These are phyloP conservation scores for Scedosporium minutisporum DNA, from an alignment of 2,329 filamentous ascomycete species.

Conservation along the genomic window DNA sequence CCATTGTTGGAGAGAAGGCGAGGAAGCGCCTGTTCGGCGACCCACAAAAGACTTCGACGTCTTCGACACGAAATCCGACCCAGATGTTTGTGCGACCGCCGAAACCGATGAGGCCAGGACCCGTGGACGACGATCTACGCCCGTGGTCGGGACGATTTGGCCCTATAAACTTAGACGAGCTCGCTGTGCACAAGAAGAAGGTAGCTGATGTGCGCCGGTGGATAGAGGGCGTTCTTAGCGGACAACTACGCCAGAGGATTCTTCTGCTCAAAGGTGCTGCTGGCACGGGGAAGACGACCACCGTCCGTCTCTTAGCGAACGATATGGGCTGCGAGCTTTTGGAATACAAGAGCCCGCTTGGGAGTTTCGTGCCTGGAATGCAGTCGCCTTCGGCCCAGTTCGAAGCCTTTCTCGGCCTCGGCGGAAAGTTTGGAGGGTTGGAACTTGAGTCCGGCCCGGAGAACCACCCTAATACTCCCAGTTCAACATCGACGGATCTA, in stretches of 20 bases:
- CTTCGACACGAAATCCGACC: slow-evolving; percentile 25
- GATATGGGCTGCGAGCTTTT: slow-evolving; percentile 69
- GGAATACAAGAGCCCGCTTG: slow-evolving; percentile 83
- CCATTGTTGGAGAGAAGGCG: slow-evolving; percentile 46
- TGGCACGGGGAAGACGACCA: slow-evolving; percentile 88
- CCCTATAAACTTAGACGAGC: slow-evolving; percentile 65
- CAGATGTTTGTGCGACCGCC: slow-evolving; percentile 43
- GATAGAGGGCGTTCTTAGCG: slow-evolving; percentile 65
- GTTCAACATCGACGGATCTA: background rate
- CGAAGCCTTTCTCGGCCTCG: slow-evolving; percentile 79
- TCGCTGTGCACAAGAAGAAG: slow-evolving; percentile 93
- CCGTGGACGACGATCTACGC: slow-evolving; percentile 45
- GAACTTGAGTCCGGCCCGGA: slow-evolving; percentile 24
- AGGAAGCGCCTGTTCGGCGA: slow-evolving; percentile 39
- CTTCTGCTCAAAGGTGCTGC: slow-evolving; percentile 84
- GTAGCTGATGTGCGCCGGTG: slow-evolving; percentile 76
- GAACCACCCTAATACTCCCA: background rate
- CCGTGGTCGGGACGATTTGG: slow-evolving; percentile 86
- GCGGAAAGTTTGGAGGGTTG: slow-evolving; percentile 70
- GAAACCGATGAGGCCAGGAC: slow-evolving; percentile 17
- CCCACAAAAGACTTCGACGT: slow-evolving; percentile 9
- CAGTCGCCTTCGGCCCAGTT: slow-evolving; percentile 72
- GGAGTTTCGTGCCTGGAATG: slow-evolving; percentile 48
- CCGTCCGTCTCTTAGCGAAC: slow-evolving; percentile 65
- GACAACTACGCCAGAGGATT: slow-evolving; percentile 58